Evolutionary conservation across 345 rosid species (phyloP).

Genomic region (Brassica carinata): DNA sequence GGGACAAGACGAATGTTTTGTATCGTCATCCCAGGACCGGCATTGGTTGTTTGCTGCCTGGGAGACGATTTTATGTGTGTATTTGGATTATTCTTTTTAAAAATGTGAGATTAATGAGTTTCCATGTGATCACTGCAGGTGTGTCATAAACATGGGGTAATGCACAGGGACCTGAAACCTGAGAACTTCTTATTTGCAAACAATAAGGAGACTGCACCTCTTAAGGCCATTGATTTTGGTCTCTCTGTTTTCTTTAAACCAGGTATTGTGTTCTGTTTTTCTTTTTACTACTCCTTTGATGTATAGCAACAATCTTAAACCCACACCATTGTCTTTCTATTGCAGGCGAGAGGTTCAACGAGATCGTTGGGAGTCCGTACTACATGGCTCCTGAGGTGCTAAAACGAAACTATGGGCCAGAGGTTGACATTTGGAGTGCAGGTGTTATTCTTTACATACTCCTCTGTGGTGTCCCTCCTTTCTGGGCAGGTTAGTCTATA

Average conservation of each 20-base stretch:
- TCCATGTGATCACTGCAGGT: conserved; percentile 46
- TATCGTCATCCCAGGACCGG: too few relatives aligned
- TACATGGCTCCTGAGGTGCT: conserved; percentile 99
- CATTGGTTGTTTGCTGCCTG: too few relatives aligned
- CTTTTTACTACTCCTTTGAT: neutral
- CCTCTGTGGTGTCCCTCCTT: conserved; percentile 95
- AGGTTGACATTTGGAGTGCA: conserved; percentile 97
- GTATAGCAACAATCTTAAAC: conserved; percentile 3
- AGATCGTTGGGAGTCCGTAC: conserved; percentile 97
- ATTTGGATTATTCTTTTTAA: neutral
- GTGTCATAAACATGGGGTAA: conserved; percentile 90
- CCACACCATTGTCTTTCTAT: conserved; percentile 13
- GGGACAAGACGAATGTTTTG: too few relatives aligned
- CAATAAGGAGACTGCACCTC: conserved; percentile 79
- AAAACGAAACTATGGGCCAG: conserved; percentile 82
- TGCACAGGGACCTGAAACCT: conserved; percentile 92
- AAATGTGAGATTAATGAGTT: conserved; percentile 12
- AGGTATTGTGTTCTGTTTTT: conserved; percentile 48
- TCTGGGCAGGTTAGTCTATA: conserved; percentile 83
- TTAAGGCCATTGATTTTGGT: conserved; percentile 96
- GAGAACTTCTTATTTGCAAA: conserved; percentile 93
- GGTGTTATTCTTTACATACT: conserved; percentile 91
- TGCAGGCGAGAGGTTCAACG: conserved; percentile 80
- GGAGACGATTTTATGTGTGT: neutral
- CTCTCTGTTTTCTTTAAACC: conserved; percentile 94